These are phyloP conservation scores for Isatis tinctoria DNA, from an alignment of 345 rosid species.

Conservation along the genomic window DNA sequence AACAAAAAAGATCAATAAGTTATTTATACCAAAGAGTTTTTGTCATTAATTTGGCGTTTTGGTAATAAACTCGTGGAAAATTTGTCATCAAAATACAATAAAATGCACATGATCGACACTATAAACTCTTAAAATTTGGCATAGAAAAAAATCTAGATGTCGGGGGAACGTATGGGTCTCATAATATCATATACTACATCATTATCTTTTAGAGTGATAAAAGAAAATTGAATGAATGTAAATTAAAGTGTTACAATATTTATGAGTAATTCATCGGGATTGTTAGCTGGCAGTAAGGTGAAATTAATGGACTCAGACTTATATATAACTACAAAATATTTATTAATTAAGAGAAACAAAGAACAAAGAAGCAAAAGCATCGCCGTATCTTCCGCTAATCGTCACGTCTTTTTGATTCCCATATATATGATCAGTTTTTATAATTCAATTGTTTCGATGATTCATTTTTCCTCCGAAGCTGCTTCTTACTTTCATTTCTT, in stretches of 20 bases:
- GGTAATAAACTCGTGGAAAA: not conserved
- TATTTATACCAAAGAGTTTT: not conserved
- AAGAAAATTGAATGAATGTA: slow-evolving; percentile 17
- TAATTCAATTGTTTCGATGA: slow-evolving; percentile 16
- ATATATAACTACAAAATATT: slow-evolving; percentile 12
- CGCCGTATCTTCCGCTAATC: slow-evolving; percentile 41
- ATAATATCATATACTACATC: slow-evolving; percentile 19
- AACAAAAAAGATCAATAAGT: not conserved
- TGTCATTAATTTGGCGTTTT: not conserved
- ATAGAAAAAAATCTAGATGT: not conserved
- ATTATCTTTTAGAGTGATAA: slow-evolving; percentile 9
- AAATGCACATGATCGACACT: not conserved
- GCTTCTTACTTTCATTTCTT: slow-evolving; percentile 27
- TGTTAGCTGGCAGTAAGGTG: slow-evolving; percentile 41
- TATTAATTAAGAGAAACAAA: slow-evolving; percentile 19
- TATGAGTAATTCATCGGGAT: slow-evolving; percentile 34
- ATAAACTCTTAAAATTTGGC: not conserved
- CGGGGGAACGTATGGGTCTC: slow-evolving; percentile 18
- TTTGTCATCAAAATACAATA: not conserved
- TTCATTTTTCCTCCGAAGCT: slow-evolving; percentile 18
- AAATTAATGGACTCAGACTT: slow-evolving; percentile 34
- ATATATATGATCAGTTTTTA: slow-evolving; percentile 18
- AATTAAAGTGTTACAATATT: slow-evolving; percentile 16
- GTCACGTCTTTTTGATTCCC: slow-evolving; percentile 37
- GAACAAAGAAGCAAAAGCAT: slow-evolving; percentile 32